Base-by-base conservation (phyloP, 805 yeast genomes). In the Nakazawaea peltata region DNA sequence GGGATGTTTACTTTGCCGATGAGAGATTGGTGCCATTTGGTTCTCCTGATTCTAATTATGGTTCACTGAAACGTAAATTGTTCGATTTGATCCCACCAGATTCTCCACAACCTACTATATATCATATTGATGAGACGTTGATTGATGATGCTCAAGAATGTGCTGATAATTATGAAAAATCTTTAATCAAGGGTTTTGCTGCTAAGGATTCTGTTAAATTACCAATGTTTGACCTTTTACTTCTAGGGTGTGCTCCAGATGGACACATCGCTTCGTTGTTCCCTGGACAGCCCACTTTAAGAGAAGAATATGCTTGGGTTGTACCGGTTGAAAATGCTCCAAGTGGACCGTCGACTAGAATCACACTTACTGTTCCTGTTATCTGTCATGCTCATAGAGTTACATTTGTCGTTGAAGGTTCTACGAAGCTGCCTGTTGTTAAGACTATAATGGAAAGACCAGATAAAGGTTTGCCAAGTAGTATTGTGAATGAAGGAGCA, bases 231-330 rank as follows among this genome's bases (percentile, higher is more conserved):
- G 97, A 92, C 57, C 63, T 92, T 36, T 72, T 92, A 43, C 65
- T 92, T 45, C 67, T 92, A 40, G 98, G 98, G 18, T 90, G 97
- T 67, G 98, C 98, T 1, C 97, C 97, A 3, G 98, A 90, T 57
- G 98, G 98, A 16, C 98, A 90, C 57, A 84, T 86, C 51, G 95
- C 96, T 34, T 86, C 95, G n/a, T 70, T 90, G 37, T 90, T 90
- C 67, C 98, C 98, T 16, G 81, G 81, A 53, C 92, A 84, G 51
- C 92, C 84, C 46, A 81, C 83, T 37, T 65, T 90, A 45, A 71
- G 97, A 52, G 98, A 90, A 56, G 74, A 80, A 42, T 71, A 81
- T 46, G 97, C 97, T 1, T 90, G 97, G 97, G 88, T 88, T 44
- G 82, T 85, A 18, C 94, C 97, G 1, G 94, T 90, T 6, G 81